Base-by-base conservation (phyloP, 148 eudicot genomes). In the Silene latifolia region DNA sequence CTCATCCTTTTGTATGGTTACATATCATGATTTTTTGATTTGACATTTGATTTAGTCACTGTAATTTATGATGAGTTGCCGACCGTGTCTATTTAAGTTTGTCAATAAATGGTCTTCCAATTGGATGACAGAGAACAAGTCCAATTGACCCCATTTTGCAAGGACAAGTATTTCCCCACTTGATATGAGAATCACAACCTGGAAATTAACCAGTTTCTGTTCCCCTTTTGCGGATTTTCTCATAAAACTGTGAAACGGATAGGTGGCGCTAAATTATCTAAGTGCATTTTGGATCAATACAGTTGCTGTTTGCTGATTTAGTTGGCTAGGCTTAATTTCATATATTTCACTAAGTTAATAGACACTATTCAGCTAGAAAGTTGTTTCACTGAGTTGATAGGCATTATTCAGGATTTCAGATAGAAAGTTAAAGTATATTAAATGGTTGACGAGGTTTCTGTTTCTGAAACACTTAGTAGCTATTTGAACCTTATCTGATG, bases 121-220 rank as follows among this genome's bases (percentile, higher is more conserved):
- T 14, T 64, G 46, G 46, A 64, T 20, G 7, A 27, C 68, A 32
- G 68, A 64, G 68, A 64, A 64, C 68, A 64, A 32, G 19, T 29
- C 46, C 20, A 64, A 6, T 29, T 14, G 46, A 32, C 68, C 18
- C 44, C 3, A 13, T 27, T 64, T 64, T 64, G 63, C 63, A 59
- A 59, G 12, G 63, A 59, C 27, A 6, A 6, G 19, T 59, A 59
- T 59, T 11, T 20, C 24, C 24, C 63, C 8, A 3, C 3, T 18
- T 64, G 20, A 27, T 20, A 29, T 32, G 68, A 64, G 46, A 64
- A 64, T 8, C 21, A 29, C 21, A 3, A 18, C 46, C 11, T 32
- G 46, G 44, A 64, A 64, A 27, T 23, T 15, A 27, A 8, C 21
- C 21, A 60, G 7, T 19, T 60, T 60, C n/a, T 60, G 25, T 20